These are phyloP conservation scores for Extremus antarcticus DNA, from an alignment of 495 filamentous ascomycete genomes.

Conservation along the genomic window DNA sequence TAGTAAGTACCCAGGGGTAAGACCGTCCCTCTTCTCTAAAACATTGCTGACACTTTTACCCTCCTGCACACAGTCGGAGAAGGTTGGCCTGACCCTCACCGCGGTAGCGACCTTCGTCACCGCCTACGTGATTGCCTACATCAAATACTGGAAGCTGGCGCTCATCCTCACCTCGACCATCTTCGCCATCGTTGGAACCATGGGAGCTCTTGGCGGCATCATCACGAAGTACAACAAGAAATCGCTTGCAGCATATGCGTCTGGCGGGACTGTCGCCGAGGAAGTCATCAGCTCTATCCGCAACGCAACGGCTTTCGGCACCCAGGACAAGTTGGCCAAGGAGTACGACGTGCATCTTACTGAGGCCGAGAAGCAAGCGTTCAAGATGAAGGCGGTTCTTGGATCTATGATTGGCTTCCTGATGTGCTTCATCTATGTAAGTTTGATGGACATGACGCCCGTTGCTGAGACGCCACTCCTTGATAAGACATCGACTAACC, in stretches of 20 bases:
- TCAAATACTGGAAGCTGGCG: conserved; percentile 77
- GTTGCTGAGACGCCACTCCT: no score
- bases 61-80: no score
- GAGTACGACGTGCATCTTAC: conserved; percentile 70
- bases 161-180: conserved; percentile 72
- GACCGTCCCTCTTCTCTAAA: no score
- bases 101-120: conserved; percentile 70
- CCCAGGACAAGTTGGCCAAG: conserved; percentile 73
- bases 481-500: no score
- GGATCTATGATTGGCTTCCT: conserved; percentile 70
- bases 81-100: conserved; percentile 63
- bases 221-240: conserved; percentile 71
- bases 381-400: conserved; percentile 57
- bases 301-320: conserved; percentile 87
- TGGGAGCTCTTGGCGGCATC: conserved; percentile 60
- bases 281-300: conserved; percentile 91
- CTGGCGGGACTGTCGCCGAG: conserved; percentile 81
- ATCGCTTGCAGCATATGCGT: conserved; percentile 65
- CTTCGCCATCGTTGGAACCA: conserved; percentile 57
- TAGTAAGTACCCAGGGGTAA: no score
- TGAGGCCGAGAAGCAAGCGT: conserved; percentile 64
- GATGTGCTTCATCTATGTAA: conserved; percentile 74
- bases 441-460: no score
- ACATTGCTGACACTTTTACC: no score
- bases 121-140: conserved; percentile 79